Evolutionary conservation across 2,329 filamentous ascomycete species (phyloP), one percentile per base, ranked within the genome.

Genomic region (Epichloe hybrida): DNA sequence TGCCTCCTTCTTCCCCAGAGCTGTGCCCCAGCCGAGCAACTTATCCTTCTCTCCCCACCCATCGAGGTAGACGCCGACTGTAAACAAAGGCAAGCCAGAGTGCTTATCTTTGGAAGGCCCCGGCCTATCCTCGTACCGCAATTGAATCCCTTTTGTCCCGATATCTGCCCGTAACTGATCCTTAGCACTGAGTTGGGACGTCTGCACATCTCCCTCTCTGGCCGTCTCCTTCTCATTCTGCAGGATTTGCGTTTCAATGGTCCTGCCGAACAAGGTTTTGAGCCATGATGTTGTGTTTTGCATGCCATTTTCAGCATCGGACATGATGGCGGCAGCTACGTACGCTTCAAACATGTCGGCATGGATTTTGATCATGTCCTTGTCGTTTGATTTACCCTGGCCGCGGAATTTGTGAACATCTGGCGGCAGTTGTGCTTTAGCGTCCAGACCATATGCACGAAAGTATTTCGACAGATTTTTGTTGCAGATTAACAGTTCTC

Each of bases 291-390:
- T 75, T 2, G 77, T 82, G 2, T 72, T 73, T 7, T 65, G 55
- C 45, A 84, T 76, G 1, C 90, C 89, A 45, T 79, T 63, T 3
- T 69, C 66, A 0, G 80, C 73, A 58, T 88, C 78, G 1, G 83
- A 81, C 2, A 88, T 69, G 36, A 95, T 76, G 5, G 90, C 68
- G 3, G 85, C 90, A 8, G 86, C 90, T 15, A 95, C 79, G 58
- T 94, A 96, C 0, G 91, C 86, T 64, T 97, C 91, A 59, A 96
- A 94, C 17, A 96, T 76, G 62, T 97, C 91, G 8, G 84, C 90
- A 51, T 86, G 74, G 9, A 88, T 80, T 65, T 96, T 96, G 13
- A 71, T 76, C 53, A 77, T 73, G 41, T 75, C 76, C 62, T 76
- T 82, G 62, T 61, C 66, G 51, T 60, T 75, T 5, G 63, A 62